Evolutionary conservation across 257 asterid genomes (phyloP).

Genomic region (Fraxinus excelsior): DNA sequence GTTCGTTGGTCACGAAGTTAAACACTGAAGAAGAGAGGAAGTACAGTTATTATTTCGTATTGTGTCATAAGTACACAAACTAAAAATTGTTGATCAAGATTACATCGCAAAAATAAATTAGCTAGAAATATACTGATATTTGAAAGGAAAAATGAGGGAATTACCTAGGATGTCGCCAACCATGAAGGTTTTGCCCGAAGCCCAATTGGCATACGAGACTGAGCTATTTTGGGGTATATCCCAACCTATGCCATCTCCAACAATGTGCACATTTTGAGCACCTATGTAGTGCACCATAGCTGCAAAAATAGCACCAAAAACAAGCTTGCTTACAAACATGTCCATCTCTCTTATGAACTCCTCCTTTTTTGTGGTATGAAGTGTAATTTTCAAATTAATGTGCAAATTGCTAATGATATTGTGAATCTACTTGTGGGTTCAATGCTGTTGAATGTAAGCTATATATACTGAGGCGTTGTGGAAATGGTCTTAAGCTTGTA

Average conservation of each 20-base stretch:
- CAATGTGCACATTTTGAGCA: conserved; percentile 36
- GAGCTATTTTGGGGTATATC: conserved; percentile 27
- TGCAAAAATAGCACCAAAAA: conserved; percentile 23
- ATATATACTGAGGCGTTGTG: background rate
- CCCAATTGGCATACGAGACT: conserved; percentile 38
- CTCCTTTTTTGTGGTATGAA: background rate
- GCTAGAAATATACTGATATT: too few relatives aligned
- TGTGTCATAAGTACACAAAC: too few relatives aligned
- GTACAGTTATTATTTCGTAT: too few relatives aligned
- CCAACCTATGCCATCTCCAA: conserved; percentile 49
- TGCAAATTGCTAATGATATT: background rate
- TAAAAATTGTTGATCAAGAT: too few relatives aligned
- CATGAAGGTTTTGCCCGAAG: conserved; percentile 33
- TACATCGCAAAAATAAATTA: too few relatives aligned
- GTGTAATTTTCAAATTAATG: background rate
- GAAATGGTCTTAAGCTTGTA: background rate
- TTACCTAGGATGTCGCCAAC: conserved; percentile 46
- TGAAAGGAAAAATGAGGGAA: background rate
- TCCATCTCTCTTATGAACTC: conserved; percentile 14
- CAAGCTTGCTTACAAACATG: background rate
- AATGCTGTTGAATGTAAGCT: background rate
- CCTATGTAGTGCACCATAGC: conserved; percentile 20
- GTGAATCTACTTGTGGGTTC: too few relatives aligned
- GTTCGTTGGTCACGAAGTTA: conserved; percentile 38
- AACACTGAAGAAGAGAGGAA: conserved; percentile 27